Conservation (phyloP, 768 basidiomycete species). For the Lactifluus volemus region DNA sequence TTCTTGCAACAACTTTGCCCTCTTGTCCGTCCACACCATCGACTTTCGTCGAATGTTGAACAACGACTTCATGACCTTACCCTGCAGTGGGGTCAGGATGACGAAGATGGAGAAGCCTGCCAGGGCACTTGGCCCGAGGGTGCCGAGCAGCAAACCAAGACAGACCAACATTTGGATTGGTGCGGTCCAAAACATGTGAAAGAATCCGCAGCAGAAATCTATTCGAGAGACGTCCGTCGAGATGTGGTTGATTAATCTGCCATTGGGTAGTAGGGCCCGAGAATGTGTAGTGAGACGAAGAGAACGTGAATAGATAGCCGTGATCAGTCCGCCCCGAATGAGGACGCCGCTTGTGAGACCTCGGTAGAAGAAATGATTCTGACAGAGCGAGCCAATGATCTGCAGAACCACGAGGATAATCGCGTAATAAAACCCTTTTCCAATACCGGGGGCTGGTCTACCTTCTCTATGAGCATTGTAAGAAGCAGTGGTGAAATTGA, state of each 20-base stretch:
- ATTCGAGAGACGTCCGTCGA: constrained; percentile 87
- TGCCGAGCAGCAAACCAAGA: constrained; percentile 60
- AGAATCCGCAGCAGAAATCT: constrained; percentile 76
- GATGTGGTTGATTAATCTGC: constrained; percentile 89
- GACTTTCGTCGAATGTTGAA: constrained; percentile 61
- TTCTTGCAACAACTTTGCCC: constrained; percentile 85
- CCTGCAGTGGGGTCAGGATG: constrained; percentile 65
- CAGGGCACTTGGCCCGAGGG: constrained; percentile 55
- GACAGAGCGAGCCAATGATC: constrained; percentile 52
- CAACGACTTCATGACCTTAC: constrained; percentile 60
- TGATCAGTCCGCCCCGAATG: constrained; percentile 76
- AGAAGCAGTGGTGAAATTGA: constrained; percentile 58
- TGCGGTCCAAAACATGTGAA: constrained; percentile 73
- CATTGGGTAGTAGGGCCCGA: constrained; percentile 73
- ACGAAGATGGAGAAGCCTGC: constrained; percentile 57
- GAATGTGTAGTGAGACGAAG: constrained; percentile 71
- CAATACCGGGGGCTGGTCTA: constrained; percentile 32
- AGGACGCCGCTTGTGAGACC: constrained; percentile 68
- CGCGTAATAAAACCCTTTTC: constrained; percentile 64
- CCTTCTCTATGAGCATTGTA: constrained; percentile 32
- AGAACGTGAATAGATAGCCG: constrained; percentile 74
- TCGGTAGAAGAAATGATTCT: constrained; percentile 82
- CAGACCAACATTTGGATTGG: constrained; percentile 75
- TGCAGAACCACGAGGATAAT: constrained; percentile 65
- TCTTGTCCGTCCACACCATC: constrained; percentile 87